These are phyloP conservation scores for Cladosporium sp. DNA, from an alignment of 2,329 filamentous ascomycete genomes.

Conservation along the genomic window DNA sequence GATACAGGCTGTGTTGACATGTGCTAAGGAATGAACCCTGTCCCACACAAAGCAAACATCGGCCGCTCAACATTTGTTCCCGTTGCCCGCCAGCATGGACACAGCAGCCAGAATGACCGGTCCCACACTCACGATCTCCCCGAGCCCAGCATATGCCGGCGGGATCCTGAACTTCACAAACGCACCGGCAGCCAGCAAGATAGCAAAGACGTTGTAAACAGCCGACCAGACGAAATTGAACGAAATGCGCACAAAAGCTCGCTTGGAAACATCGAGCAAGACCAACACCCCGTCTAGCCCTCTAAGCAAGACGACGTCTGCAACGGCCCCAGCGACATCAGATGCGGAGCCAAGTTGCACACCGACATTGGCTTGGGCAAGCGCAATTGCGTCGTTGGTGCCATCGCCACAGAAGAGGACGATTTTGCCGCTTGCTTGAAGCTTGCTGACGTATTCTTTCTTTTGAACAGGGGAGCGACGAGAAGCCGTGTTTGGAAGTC, in stretches of 20 bases:
- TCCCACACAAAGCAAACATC: no score
- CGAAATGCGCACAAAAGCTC: slow-evolving; percentile 38
- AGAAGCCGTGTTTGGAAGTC: slow-evolving; percentile 37
- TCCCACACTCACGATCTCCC: slow-evolving; percentile 69
- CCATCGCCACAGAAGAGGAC: slow-evolving; percentile 74
- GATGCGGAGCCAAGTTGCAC: slow-evolving; percentile 61
- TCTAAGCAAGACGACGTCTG: slow-evolving; percentile 63
- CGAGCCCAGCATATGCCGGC: slow-evolving; percentile 63
- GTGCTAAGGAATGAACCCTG: no score
- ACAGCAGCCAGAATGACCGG: slow-evolving; percentile 62
- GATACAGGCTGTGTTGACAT: no score
- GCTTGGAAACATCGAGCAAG: slow-evolving; percentile 52
- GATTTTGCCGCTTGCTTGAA: slow-evolving; percentile 19
- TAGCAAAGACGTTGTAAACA: slow-evolving; percentile 65
- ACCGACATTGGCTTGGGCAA: slow-evolving; percentile 67
- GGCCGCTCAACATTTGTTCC: no score
- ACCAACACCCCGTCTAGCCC: slow-evolving; percentile 53
- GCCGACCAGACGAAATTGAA: slow-evolving; percentile 70
- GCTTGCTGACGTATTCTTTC: slow-evolving; percentile 44
- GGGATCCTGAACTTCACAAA: slow-evolving; percentile 55
- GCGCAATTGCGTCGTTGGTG: slow-evolving; percentile 71
- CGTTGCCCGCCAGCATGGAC: slow-evolving; percentile 3
- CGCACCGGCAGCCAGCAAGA: slow-evolving; percentile 63
- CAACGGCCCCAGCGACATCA: slow-evolving; percentile 63
- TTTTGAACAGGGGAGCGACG: slow-evolving; percentile 53